Conservation (phyloP, 345 rosid genomes). For the Acer yangbiense region DNA sequence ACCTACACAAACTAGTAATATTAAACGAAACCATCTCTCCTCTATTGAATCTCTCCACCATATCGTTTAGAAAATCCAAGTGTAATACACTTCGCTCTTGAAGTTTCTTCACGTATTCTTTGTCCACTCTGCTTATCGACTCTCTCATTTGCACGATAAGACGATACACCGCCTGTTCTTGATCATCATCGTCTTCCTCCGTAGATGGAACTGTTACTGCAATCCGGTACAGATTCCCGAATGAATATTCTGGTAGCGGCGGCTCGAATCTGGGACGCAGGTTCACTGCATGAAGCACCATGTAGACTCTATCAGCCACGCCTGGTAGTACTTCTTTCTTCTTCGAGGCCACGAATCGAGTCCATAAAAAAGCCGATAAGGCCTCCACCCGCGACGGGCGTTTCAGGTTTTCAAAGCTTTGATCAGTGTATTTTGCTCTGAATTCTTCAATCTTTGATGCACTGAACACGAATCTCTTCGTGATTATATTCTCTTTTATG, state of each 20-base stretch:
- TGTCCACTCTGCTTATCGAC: constrained; percentile 26
- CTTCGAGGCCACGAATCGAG: constrained; percentile 18
- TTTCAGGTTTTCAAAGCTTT: not conserved
- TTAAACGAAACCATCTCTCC: constrained; percentile 33
- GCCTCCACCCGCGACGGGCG: constrained; percentile 38
- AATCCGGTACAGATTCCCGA: constrained; percentile 40
- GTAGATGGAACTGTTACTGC: constrained; percentile 12
- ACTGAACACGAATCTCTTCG: constrained; percentile 36
- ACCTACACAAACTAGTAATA: constrained; percentile 43
- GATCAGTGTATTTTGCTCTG: constrained; percentile 15
- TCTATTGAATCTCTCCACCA: constrained; percentile 12
- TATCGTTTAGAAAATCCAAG: constrained; percentile 17
- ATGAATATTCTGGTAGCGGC: constrained; percentile 14
- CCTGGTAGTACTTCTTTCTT: not conserved
- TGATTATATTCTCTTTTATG: constrained; percentile 17
- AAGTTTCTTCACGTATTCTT: constrained; percentile 33
- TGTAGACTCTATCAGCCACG: not conserved
- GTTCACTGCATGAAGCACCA: constrained; percentile 32
- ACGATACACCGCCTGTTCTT: constrained; percentile 8
- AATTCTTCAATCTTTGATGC: constrained; percentile 20
- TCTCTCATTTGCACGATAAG: constrained; percentile 30
- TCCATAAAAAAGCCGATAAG: constrained; percentile 42
- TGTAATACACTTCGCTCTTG: constrained; percentile 25
- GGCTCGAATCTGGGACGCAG: constrained; percentile 21
- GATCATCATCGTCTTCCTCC: not conserved